Percentiles rank a stretch among this genome's conserved stretches.
phyloP scores from a whole-genome alignment of 805 yeast species.

The Candida tibetensis region DNA sequence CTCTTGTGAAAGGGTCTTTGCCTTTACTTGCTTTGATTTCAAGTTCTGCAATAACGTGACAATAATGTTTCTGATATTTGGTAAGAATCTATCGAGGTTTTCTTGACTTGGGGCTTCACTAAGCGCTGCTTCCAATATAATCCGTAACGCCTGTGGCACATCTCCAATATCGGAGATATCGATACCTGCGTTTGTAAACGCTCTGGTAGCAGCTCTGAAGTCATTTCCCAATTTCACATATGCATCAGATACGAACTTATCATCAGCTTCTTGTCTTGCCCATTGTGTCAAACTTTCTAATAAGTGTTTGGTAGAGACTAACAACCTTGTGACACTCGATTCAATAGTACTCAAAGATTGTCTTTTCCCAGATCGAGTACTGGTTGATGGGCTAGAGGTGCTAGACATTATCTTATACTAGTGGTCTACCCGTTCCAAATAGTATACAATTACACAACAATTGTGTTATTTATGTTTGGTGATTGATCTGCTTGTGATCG shows the following conservation, averaged over 20 bases:
- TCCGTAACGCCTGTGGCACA: constrained; percentile 78
- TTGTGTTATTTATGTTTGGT: background rate
- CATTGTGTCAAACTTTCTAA: constrained; percentile 86
- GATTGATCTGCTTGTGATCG: too few relatives aligned
- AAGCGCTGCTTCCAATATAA: constrained; percentile 80
- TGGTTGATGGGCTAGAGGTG: constrained; percentile 4
- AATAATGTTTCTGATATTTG: constrained; percentile 81
- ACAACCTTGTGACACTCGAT: constrained; percentile 70
- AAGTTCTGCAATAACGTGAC: constrained; percentile 75
- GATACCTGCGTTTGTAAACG: constrained; percentile 75
- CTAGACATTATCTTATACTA: constrained; percentile 7
- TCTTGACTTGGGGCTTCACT: constrained; percentile 83
- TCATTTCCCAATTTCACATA: constrained; percentile 93
- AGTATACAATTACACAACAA: background rate
- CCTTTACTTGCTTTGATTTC: constrained; percentile 71
- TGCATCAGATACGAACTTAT: constrained; percentile 81
- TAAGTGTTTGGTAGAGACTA: constrained; percentile 85
- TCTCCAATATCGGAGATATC: constrained; percentile 84
- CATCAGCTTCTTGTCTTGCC: constrained; percentile 80
- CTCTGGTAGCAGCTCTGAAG: constrained; percentile 79
- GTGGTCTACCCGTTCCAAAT: background rate
- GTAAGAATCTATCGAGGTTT: constrained; percentile 74
- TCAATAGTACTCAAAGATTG: constrained; percentile 55
- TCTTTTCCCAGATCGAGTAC: constrained; percentile 9
- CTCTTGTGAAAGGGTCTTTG: constrained; percentile 36